Evolutionary conservation across 176 grass and related monocot genomes (phyloP).

Genomic region (Carex kokanica): DNA sequence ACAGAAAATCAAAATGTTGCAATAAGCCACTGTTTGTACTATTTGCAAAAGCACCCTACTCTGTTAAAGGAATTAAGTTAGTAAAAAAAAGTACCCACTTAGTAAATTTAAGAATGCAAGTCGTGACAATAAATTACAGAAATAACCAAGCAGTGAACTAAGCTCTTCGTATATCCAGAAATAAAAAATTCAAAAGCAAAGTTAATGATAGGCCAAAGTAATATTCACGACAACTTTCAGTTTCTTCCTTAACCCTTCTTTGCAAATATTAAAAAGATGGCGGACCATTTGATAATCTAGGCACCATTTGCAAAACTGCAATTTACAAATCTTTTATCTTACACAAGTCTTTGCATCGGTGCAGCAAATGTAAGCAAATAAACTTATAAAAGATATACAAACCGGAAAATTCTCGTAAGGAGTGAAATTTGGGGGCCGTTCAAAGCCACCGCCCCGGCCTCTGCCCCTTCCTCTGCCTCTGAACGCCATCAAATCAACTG

Average conservation of each 20-base stretch:
- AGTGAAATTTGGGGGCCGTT: conserved; percentile 31
- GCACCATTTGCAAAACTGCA: neutral
- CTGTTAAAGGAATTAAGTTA: neutral
- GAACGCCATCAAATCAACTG: conserved; percentile 33
- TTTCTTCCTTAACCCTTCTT: neutral
- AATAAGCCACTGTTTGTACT: neutral
- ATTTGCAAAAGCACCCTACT: neutral
- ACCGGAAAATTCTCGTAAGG: conserved; percentile 44
- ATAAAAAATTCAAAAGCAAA: neutral
- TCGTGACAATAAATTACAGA: neutral
- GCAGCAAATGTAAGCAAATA: neutral
- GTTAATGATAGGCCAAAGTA: neutral
- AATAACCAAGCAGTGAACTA: neutral
- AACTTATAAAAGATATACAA: neutral
- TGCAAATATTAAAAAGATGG: neutral
- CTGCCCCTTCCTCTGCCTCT: conserved; percentile 41
- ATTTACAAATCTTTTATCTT: neutral
- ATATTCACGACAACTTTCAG: neutral
- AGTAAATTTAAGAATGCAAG: neutral
- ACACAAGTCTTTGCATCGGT: neutral
- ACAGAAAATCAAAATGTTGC: conserved; percentile 3
- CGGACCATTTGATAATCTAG: neutral
- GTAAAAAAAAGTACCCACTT: neutral
- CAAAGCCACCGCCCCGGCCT: conserved; percentile 21
- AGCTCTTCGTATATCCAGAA: neutral